Evolutionary conservation across 2,329 filamentous ascomycete genomes (phyloP).

Genomic region (Phyllosticta capitalensis): DNA sequence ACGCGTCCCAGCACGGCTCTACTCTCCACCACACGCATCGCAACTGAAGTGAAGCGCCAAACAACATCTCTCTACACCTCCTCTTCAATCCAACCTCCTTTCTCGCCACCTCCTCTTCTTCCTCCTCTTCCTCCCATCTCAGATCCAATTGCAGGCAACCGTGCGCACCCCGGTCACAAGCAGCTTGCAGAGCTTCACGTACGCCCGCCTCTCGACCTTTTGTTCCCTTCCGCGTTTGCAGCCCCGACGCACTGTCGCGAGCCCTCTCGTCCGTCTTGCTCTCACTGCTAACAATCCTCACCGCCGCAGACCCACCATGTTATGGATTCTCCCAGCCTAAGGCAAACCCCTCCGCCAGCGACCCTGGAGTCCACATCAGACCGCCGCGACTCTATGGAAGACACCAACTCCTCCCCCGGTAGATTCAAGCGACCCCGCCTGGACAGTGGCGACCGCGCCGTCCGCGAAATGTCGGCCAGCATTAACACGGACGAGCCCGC

Average conservation of each 20-base stretch:
- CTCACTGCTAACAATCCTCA: not conserved
- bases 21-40: too few species aligned
- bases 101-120: not conserved
- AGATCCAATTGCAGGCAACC: conserved; percentile 10
- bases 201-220: conserved; percentile 6
- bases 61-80: not conserved
- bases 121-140: not conserved
- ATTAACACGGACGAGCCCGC: conserved; percentile 1
- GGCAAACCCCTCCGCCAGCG: conserved; percentile 19
- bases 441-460: conserved; percentile 28
- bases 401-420: conserved; percentile 35
- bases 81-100: not conserved
- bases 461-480: conserved; percentile 24
- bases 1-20: too few species aligned
- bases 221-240: not conserved
- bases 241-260: conserved; percentile 3
- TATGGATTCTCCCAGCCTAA: conserved; percentile 21
- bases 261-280: not conserved
- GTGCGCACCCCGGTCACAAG: conserved; percentile 5
- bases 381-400: conserved; percentile 35
- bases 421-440: conserved; percentile 36
- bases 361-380: conserved; percentile 25
- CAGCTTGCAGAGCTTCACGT: conserved; percentile 11
- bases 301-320: conserved; percentile 15
- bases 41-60: too few species aligned